Base-by-base conservation (phyloP, 1,139 yeast genomes). In the Zhuliangozyma parablackwelliae region DNA sequence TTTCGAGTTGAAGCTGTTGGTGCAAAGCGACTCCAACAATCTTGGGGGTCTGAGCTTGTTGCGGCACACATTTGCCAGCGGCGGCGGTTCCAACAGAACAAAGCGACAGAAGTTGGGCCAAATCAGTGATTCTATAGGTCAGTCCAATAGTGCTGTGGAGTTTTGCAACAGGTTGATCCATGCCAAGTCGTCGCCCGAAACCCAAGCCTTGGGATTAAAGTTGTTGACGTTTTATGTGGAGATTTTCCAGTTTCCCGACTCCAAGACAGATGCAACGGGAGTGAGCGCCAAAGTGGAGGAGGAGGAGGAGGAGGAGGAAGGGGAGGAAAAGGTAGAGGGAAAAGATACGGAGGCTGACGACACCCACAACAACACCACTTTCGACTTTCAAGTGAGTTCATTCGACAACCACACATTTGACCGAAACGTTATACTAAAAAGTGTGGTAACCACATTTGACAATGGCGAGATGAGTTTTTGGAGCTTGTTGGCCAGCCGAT, bases 401-500 rank as follows among this genome's bases (percentile, higher is more conserved):
- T 9, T 32, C 6, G 39, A 35, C 12, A 34, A 34, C 2, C 16
- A 12, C 1, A 21, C 20, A 2, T 35, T 45, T 29, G 48, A 45
- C 31, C 35, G 33, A 27, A 49, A 46, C 32, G 28, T 40, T 2
- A 16, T 56, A 13, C 29, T 58, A 25, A 43, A 46, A 32, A 47
- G 39, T 28, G 40, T 58, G 2, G 35, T 59, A 27, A 35, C 42
- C n/a, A 48, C 56, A 7, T 54, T 57, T 45, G 67, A 60, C 31
- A 50, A 50, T 24, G 38, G 34, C 4, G 35, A 45, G 0, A 34
- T 63, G 3, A 44, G 50, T 9, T 57, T 53, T 16, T 74, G 78
- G 77, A 51, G 62, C 2, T 51, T 69, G 5, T 39, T 66, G 6
- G 51, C 67, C 0, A 43, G 65, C 10, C 53, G 62, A 21, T 45